Percentiles rank a stretch among this genome's conserved stretches.
Evolutionary conservation across 257 asterid genomes (phyloP).

Genomic region (Solanum rostratum): DNA sequence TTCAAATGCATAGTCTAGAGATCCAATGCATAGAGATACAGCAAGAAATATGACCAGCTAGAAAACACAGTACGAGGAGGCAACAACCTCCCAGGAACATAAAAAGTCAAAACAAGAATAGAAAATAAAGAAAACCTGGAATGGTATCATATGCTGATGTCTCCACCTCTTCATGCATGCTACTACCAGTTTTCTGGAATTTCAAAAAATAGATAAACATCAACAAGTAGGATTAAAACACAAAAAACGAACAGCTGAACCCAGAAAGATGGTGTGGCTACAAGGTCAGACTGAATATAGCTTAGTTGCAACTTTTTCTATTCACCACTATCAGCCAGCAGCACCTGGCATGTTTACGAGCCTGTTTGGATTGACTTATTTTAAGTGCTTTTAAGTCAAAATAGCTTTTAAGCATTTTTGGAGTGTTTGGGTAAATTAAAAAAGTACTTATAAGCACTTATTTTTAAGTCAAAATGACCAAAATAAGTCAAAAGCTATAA

Average conservation of each 20-base stretch:
- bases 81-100: background rate
- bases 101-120: background rate
- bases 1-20: slow-evolving; percentile 43
- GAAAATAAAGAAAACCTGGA: slow-evolving; percentile 44
- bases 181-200: slow-evolving; percentile 53
- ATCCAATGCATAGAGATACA: slow-evolving; percentile 30
- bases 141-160: slow-evolving; percentile 57
- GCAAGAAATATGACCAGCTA: slow-evolving; percentile 6
- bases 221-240: background rate
- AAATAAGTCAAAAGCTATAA: too few relatives aligned
- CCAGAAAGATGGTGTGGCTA: background rate
- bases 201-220: background rate
- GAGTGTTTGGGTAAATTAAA: too few relatives aligned
- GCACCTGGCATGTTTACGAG: background rate
- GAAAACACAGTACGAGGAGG: slow-evolving; percentile 6
- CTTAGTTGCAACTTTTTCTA: background rate
- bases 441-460: too few relatives aligned
- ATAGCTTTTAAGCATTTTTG: too few relatives aligned
- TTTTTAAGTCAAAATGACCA: too few relatives aligned
- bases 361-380: too few relatives aligned
- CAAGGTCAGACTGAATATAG: background rate
- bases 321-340: background rate
- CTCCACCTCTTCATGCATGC: slow-evolving; percentile 68
- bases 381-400: too few relatives aligned
- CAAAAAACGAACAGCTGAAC: background rate